A percentile compares a stretch with the other conserved stretches of the same genome.
These are phyloP conservation scores for Polytrichum commune DNA, from an alignment of 225 moss, liverwort and hornwort species.

Conservation along the genomic window DNA sequence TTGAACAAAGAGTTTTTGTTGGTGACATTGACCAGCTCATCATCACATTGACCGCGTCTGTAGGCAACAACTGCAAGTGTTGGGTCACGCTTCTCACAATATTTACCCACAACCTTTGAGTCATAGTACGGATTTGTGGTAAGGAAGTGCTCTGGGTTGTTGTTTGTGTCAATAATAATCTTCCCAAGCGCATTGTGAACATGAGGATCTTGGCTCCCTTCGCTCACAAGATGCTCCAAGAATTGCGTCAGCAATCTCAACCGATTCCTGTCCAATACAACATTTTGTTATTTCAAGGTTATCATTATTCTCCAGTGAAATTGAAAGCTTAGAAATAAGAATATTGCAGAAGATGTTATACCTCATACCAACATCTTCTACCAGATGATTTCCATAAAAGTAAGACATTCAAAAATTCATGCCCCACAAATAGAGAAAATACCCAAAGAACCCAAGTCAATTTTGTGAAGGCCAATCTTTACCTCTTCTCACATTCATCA, in stretches of 20 bases:
- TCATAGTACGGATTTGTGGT: conserved; percentile 84
- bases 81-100: conserved; percentile 82
- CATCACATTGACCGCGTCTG: conserved; percentile 74
- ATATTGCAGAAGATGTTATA: no score
- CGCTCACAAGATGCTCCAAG: conserved; percentile 77
- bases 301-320: no score
- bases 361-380: no score
- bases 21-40: conserved; percentile 78
- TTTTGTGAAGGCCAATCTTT: background rate
- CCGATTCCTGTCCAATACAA: conserved; percentile 45
- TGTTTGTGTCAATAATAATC: conserved; percentile 75
- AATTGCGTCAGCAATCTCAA: conserved; percentile 74
- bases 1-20: conserved; percentile 85
- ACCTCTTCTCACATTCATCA: conserved; percentile 81
- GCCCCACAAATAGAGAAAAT: background rate
- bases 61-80: conserved; percentile 81
- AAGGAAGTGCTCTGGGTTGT: conserved; percentile 81
- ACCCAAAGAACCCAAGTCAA: no score
- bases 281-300: background rate
- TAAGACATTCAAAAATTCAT: background rate
- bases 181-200: conserved; percentile 83
- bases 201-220: conserved; percentile 85
- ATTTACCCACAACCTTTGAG: conserved; percentile 73
- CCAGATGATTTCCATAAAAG: no score
- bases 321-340: no score